phyloP scores from a whole-genome alignment of 2,329 filamentous ascomycete species.

The Coleophoma cylindrospora region DNA sequence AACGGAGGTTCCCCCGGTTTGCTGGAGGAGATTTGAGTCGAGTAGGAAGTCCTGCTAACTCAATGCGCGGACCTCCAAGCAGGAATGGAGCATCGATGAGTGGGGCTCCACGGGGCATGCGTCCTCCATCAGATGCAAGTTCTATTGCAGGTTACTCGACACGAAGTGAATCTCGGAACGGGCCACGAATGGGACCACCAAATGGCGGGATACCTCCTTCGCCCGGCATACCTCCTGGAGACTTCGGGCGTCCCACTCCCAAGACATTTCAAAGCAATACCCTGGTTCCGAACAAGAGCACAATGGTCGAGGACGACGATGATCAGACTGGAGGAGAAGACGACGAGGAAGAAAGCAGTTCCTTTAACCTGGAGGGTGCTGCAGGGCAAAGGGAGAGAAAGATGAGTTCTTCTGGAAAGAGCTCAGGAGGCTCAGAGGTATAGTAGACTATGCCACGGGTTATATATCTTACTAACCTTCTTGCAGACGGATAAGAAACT shows the following conservation, averaged over 20 bases:
- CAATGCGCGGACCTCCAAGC: constrained; percentile 52
- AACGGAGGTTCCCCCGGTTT: constrained; percentile 83
- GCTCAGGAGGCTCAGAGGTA: constrained; percentile 33
- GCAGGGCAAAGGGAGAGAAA: constrained; percentile 30
- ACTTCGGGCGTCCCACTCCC: constrained; percentile 71
- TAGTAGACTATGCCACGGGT: constrained; percentile 8
- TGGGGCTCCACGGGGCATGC: constrained; percentile 44
- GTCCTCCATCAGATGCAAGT: constrained; percentile 50
- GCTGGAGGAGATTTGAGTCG: constrained; percentile 63
- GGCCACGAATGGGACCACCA: constrained; percentile 29
- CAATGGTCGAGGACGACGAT: constrained; percentile 93
- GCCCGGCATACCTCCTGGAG: constrained; percentile 52
- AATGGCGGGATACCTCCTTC: constrained; percentile 50
- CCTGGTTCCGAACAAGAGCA: constrained; percentile 96
- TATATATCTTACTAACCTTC: constrained; percentile 12
- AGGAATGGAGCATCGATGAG: constrained; percentile 57
- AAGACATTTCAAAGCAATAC: constrained; percentile 95
- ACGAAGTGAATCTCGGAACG: constrained; percentile 26
- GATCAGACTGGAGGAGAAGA: constrained; percentile 42
- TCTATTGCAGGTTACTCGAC: constrained; percentile 39
- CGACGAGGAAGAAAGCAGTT: constrained; percentile 77
- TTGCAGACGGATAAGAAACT: constrained; percentile 61
- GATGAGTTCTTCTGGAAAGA: constrained; percentile 16
- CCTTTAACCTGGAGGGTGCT: constrained; percentile 52
- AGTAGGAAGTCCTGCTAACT: constrained; percentile 59